phyloP scores from a whole-genome alignment of 768 basidiomycete species.

The Tylopilus sp. region DNA sequence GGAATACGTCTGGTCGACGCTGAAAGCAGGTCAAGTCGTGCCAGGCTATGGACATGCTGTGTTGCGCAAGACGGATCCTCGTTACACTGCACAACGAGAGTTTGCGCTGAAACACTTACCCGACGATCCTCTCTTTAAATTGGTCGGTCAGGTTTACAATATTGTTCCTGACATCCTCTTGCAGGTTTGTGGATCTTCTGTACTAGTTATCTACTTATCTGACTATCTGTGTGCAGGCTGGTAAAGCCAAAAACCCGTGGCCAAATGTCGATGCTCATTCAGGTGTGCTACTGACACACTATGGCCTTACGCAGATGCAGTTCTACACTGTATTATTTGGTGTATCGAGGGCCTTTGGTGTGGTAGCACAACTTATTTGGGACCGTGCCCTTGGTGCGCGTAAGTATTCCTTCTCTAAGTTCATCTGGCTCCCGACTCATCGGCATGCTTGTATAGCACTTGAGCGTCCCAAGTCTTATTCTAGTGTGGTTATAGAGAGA shows the following conservation, averaged over 20 bases:
- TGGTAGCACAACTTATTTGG: slow-evolving; percentile 88
- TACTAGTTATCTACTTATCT: neutral
- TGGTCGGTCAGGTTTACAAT: slow-evolving; percentile 85
- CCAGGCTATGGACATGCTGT: slow-evolving; percentile 91
- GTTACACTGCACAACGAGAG: slow-evolving; percentile 86
- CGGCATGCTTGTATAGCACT: slow-evolving; percentile 47
- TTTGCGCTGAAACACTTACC: slow-evolving; percentile 86
- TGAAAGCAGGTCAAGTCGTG: slow-evolving; percentile 91
- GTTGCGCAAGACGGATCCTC: slow-evolving; percentile 87
- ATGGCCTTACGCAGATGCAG: slow-evolving; percentile 86
- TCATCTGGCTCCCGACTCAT: neutral
- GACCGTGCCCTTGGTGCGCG: slow-evolving; percentile 90
- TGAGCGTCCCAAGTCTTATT: slow-evolving; percentile 91
- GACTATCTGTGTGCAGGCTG: slow-evolving; percentile 47
- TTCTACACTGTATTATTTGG: slow-evolving; percentile 98
- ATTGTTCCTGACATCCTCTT: slow-evolving; percentile 89
- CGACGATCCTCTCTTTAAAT: slow-evolving; percentile 88
- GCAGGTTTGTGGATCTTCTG: slow-evolving; percentile 44
- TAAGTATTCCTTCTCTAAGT: slow-evolving; percentile 42
- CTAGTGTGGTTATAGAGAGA: slow-evolving; percentile 72
- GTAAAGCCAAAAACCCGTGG: slow-evolving; percentile 93
- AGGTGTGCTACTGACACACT: slow-evolving; percentile 81
- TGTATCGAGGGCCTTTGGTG: slow-evolving; percentile 92
- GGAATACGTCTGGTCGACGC: slow-evolving; percentile 92
- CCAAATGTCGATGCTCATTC: slow-evolving; percentile 99